Conservation (phyloP, 768 basidiomycete genomes). For the Leucocoprinus leucothites region DNA sequence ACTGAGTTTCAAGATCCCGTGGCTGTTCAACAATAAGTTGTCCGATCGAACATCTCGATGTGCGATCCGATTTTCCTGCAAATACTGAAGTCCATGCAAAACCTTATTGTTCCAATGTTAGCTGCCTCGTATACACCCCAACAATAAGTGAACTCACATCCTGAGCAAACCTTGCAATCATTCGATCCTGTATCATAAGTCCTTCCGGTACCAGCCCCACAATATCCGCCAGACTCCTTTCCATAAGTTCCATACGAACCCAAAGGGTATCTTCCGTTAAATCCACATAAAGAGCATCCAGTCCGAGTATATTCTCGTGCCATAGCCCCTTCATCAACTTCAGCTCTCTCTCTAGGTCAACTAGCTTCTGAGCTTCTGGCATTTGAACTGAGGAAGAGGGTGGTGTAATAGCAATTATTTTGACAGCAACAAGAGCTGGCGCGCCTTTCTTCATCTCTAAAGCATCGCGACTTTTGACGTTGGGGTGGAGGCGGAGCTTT, state of each 20-base stretch:
- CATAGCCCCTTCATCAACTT: conserved; percentile 51
- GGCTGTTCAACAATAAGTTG: conserved; percentile 68
- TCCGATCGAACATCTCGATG: conserved; percentile 86
- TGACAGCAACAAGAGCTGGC: conserved; percentile 66
- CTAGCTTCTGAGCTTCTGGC: conserved; percentile 59
- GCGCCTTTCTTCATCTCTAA: conserved; percentile 30
- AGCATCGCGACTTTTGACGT: conserved; percentile 34
- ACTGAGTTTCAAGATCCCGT: conserved; percentile 77
- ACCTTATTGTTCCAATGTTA: conserved; percentile 47
- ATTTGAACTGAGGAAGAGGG: background rate
- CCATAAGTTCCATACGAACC: conserved; percentile 91
- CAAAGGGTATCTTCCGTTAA: conserved; percentile 65
- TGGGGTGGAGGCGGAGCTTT: conserved; percentile 37
- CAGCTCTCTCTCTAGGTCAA: conserved; percentile 61
- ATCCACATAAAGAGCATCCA: conserved; percentile 73
- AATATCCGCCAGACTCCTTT: conserved; percentile 81
- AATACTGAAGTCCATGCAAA: conserved; percentile 60
- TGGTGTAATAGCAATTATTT: conserved; percentile 61
- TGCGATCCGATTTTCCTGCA: conserved; percentile 64
- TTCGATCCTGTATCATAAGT: conserved; percentile 61
- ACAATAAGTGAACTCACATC: conserved; percentile 53
- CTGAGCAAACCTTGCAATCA: conserved; percentile 69
- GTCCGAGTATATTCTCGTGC: conserved; percentile 60
- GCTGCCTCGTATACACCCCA: too few relatives aligned
- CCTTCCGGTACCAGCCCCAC: conserved; percentile 62